Evolutionary conservation across 2,329 filamentous ascomycete species (phyloP), one percentile per base, ranked within the genome.

Genomic region (Aspergillus ochraceus): DNA sequence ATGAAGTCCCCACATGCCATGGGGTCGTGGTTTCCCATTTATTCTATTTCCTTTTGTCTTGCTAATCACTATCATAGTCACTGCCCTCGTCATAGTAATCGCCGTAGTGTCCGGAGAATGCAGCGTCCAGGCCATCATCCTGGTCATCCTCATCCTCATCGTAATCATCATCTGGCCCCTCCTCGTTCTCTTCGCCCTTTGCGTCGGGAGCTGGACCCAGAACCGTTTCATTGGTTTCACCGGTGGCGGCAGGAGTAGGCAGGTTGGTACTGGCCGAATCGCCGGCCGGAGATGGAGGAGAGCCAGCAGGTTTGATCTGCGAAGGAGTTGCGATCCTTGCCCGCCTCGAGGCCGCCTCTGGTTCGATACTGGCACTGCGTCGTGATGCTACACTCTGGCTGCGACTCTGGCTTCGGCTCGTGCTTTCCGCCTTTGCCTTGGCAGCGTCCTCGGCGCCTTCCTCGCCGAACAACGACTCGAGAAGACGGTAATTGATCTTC

Each of bases 401-500:
- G 49, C 73, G 71, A 58, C 70, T 74, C 19, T 71, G 68, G 60
- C 70, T 74, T 17, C 71, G 68, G 55, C 69, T 69, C 57, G 68
- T 59, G 45, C 65, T 70, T 52, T 68, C 72, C 14, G 60, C 58
- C 58, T 74, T 74, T 6, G 68, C 62, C 39, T 70, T 73, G 30
- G 68, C 65, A 4, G 61, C 51, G 17, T 71, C 68, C 4, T 71
- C 67, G 29, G 59, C 62, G 2, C 66, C 71, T 50, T 77, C 76
- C n/a, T 75, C 71, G 22, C 72, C 76, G 58, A 77, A 79, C 6
- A 79, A 59, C 2, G 73, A 71, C 49, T 78, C 75, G 8, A 79
- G 60, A 14, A 77, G 66, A 45, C 72, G 73, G 56, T 91, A 92
- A 67, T 92, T 91, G 71, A 92, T 90, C 70, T 90, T 88, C 74